These are phyloP conservation scores for Termitomyces sp. DNA, from an alignment of 768 basidiomycete genomes.

Conservation along the genomic window DNA sequence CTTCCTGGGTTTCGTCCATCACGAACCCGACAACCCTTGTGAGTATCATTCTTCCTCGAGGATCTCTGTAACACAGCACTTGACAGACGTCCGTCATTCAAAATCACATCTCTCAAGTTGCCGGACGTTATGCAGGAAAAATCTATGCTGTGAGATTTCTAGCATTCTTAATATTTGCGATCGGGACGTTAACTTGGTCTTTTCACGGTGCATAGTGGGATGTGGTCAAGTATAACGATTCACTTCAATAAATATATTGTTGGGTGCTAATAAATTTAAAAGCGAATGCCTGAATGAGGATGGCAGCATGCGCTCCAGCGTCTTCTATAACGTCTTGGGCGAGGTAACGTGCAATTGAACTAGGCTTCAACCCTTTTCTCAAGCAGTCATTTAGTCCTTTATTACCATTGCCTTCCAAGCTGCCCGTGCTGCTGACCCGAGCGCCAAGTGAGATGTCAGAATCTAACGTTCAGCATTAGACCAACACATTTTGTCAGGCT, in stretches of 20 bases:
- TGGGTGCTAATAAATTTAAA: not conserved
- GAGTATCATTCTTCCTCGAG: not conserved
- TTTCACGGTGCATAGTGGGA: not conserved
- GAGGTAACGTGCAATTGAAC: slow-evolving; percentile 18
- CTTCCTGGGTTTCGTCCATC: not conserved
- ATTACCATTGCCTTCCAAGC: slow-evolving; percentile 47
- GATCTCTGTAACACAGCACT: not conserved
- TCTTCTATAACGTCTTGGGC: slow-evolving; percentile 46
- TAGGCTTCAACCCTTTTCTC: not conserved
- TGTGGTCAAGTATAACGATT: not conserved
- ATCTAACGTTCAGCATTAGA: not conserved
- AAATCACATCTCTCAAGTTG: slow-evolving; percentile 40
- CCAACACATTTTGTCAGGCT: slow-evolving; percentile 14
- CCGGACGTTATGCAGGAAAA: slow-evolving; percentile 42
- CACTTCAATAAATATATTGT: not conserved
- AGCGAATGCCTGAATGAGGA: slow-evolving; percentile 26
- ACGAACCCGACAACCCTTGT: not conserved
- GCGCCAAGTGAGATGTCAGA: slow-evolving; percentile 30
- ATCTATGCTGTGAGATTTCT: slow-evolving; percentile 27
- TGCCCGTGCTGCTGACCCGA: slow-evolving; percentile 43
- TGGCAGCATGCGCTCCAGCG: slow-evolving; percentile 38
- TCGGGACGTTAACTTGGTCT: not conserved
- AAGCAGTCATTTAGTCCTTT: slow-evolving; percentile 27
- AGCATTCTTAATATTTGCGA: too few relatives aligned
- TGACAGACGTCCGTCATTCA: slow-evolving; percentile 35